Evolutionary conservation across 176 grass and related monocot genomes (phyloP).

Genomic region (Avena eriantha): DNA sequence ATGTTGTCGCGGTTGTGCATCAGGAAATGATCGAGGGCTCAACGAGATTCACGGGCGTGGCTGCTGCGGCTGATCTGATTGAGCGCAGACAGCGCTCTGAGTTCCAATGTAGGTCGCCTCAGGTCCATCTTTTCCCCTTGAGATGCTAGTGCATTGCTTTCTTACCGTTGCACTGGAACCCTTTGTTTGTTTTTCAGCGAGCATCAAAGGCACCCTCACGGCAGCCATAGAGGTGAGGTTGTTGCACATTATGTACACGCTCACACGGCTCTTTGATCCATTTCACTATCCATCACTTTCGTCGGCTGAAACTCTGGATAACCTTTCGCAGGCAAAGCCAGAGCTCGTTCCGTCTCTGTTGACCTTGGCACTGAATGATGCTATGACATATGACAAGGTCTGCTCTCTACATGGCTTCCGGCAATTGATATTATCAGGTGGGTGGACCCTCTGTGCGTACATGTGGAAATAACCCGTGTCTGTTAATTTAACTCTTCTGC

Average conservation of each 20-base stretch:
- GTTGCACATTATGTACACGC: background rate
- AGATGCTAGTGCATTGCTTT: slow-evolving; percentile 11
- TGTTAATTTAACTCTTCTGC: slow-evolving; percentile 39
- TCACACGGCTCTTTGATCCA: background rate
- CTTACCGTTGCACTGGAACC: background rate
- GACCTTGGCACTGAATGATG: slow-evolving; percentile 89
- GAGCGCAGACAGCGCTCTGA: slow-evolving; percentile 86
- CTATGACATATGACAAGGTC: slow-evolving; percentile 98
- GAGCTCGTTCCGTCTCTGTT: slow-evolving; percentile 77
- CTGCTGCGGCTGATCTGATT: slow-evolving; percentile 88
- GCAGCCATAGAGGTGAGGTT: slow-evolving; percentile 70
- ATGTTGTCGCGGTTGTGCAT: slow-evolving; percentile 18
- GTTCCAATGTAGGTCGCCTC: slow-evolving; percentile 83
- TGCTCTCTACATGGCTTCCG: slow-evolving; percentile 11
- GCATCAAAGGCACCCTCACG: slow-evolving; percentile 67
- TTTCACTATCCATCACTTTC: slow-evolving; percentile 9
- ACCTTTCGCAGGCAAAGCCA: slow-evolving; percentile 65
- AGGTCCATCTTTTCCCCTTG: background rate
- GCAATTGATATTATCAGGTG: background rate
- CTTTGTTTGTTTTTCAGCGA: slow-evolving; percentile 57
- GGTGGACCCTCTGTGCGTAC: background rate
- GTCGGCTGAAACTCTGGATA: background rate
- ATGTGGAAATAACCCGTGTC: background rate
- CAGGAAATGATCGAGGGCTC: slow-evolving; percentile 69
- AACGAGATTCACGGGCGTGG: slow-evolving; percentile 51